Percentiles rank a stretch among this genome's conserved stretches.
phyloP scores from a whole-genome alignment of 1,139 yeast genomes.

The Kodamaea arcana region DNA sequence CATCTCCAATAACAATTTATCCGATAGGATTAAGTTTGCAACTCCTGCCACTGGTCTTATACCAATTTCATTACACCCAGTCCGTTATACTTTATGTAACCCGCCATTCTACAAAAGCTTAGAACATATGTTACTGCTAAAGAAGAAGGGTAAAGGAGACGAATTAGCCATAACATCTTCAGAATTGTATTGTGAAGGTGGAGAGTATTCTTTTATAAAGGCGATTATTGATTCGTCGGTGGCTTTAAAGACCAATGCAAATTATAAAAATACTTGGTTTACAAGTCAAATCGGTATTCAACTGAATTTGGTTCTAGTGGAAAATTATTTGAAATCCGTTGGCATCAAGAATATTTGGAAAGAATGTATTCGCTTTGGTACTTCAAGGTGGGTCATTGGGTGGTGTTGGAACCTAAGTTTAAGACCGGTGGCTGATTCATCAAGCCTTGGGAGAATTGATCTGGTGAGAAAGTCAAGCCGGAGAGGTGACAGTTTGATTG shows the following conservation, averaged over 20 bases:
- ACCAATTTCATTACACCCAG: conserved; percentile 1
- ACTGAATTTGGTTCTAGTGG: conserved; percentile 9
- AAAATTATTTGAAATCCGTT: conserved; percentile 6
- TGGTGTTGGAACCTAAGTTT: conserved; percentile 12
- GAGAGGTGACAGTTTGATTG: too few relatives aligned
- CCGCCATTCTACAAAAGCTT: conserved; percentile 19
- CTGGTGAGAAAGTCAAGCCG: too few relatives aligned
- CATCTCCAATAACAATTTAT: conserved; percentile 3
- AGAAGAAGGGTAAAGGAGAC: conserved; percentile 11
- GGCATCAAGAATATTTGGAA: conserved; percentile 7
- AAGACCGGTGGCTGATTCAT: too few relatives aligned
- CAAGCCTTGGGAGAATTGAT: too few relatives aligned
- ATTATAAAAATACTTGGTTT: conserved; percentile 16
- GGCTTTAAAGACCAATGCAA: conserved; percentile 4
- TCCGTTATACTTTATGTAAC: conserved; percentile 18
- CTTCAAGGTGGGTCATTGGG: conserved; percentile 19
- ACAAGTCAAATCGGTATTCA: conserved; percentile 18
- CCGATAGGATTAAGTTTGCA: conserved; percentile 3
- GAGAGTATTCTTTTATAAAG: conserved; percentile 16
- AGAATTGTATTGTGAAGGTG: conserved; percentile 17
- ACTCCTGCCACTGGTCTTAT: conserved; percentile 1
- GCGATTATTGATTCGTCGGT: conserved; percentile 13
- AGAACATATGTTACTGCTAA: conserved; percentile 9
- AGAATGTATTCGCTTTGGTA: conserved; percentile 11
- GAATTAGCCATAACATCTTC: conserved; percentile 10